These are phyloP conservation scores for Dorcoceras hygrometricum DNA, from an alignment of 257 asterid genomes.

Conservation along the genomic window DNA sequence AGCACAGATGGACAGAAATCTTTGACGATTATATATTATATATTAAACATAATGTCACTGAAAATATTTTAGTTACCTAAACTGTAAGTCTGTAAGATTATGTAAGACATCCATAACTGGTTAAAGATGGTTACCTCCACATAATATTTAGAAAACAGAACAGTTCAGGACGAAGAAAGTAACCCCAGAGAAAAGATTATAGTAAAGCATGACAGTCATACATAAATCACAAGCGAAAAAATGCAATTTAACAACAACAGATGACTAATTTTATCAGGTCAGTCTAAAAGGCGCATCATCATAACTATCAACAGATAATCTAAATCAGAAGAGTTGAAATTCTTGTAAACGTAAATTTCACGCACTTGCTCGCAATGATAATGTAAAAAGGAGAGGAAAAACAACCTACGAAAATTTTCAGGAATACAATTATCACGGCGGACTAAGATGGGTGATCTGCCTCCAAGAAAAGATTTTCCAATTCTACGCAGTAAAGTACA, in stretches of 20 bases:
- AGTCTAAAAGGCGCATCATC: neutral
- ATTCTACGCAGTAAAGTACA: neutral
- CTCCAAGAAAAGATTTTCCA: neutral
- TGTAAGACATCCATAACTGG: neutral
- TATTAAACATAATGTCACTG: neutral
- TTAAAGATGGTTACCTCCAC: neutral
- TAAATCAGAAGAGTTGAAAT: neutral
- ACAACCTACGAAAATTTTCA: neutral
- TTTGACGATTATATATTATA: neutral
- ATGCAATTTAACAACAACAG: neutral
- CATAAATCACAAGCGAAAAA: neutral
- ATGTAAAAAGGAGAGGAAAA: neutral
- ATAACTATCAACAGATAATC: neutral
- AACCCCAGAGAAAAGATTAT: neutral
- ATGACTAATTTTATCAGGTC: neutral
- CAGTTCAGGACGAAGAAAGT: neutral
- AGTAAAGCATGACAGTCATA: neutral
- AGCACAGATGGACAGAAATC: conserved; percentile 1
- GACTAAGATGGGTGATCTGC: neutral
- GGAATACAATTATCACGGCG: neutral
- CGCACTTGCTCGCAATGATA: neutral
- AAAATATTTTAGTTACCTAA: neutral
- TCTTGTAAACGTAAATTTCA: neutral
- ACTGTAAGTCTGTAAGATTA: neutral
- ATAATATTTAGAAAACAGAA: neutral